These are phyloP conservation scores for Liquidambar formosana DNA, from an alignment of 164 flowering plant genomes.

Conservation along the genomic window DNA sequence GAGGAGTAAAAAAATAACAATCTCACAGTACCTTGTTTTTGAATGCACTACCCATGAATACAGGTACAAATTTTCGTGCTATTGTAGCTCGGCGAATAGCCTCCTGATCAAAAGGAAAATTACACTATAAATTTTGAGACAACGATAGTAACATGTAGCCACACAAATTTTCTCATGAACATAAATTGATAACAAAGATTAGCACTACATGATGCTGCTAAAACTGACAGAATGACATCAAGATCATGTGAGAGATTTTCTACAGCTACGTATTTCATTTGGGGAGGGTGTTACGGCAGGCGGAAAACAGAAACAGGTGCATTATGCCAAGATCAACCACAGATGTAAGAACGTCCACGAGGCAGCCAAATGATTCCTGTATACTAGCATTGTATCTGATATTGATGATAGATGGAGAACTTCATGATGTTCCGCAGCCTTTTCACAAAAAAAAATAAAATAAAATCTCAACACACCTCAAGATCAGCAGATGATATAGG, in stretches of 20 bases:
- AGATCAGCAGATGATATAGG: constrained; percentile 82
- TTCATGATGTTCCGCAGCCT: neutral
- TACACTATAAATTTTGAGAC: neutral
- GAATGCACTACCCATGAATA: constrained; percentile 99
- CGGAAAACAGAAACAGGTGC: neutral
- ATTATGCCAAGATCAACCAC: neutral
- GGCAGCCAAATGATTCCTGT: neutral
- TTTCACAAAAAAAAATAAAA: neutral
- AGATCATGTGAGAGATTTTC: neutral
- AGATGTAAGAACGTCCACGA: neutral
- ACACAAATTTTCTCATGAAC: neutral
- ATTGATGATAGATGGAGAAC: neutral
- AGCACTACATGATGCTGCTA: neutral
- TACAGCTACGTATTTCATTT: too few species aligned
- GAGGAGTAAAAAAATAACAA: neutral
- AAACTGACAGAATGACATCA: neutral
- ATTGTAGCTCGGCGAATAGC: constrained; percentile 95
- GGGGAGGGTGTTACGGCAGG: too few species aligned
- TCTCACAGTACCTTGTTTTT: constrained; percentile 80
- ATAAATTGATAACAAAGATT: neutral
- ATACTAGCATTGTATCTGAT: neutral
- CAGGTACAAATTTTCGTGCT: constrained; percentile 87
- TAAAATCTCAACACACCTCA: constrained; percentile 52
- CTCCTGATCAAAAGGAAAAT: constrained; percentile 44
- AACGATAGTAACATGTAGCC: neutral